Conservation (phyloP, 2,329 filamentous ascomycete genomes). For the Capronia americana region DNA sequence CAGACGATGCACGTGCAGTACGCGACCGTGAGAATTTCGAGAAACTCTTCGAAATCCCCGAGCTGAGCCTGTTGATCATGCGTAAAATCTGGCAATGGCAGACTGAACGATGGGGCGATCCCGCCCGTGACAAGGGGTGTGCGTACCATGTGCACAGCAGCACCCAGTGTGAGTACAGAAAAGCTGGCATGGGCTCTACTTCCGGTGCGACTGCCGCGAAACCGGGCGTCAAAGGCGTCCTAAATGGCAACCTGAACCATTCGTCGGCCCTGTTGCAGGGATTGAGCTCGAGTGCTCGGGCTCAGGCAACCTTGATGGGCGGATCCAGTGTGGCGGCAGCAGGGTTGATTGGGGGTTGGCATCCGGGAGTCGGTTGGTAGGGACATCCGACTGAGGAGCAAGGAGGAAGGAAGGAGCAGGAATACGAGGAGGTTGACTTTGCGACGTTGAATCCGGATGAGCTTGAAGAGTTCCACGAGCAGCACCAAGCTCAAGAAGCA, state of each 20-base stretch:
- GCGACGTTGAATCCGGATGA: not conserved
- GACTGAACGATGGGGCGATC: slow-evolving; percentile 32
- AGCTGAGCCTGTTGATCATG: slow-evolving; percentile 33
- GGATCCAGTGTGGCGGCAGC: slow-evolving; percentile 20
- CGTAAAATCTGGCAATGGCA: slow-evolving; percentile 36
- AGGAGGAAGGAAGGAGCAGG: not conserved
- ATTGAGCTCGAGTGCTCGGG: not conserved
- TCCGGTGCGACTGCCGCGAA: slow-evolving; percentile 5
- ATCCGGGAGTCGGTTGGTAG: slow-evolving; percentile 35
- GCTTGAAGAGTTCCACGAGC: not conserved
- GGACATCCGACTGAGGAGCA: not conserved
- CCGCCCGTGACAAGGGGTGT: slow-evolving; percentile 28
- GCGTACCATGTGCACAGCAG: slow-evolving; percentile 34
- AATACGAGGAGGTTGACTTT: not conserved
- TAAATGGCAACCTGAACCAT: slow-evolving; percentile 6
- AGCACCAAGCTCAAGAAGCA: not conserved
- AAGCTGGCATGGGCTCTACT: not conserved
- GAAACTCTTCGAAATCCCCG: slow-evolving; percentile 33
- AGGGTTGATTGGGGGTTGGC: slow-evolving; percentile 30
- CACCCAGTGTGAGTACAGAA: slow-evolving; percentile 27
- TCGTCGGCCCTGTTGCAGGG: slow-evolving; percentile 7
- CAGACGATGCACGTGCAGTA: not conserved
- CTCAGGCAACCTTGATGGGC: slow-evolving; percentile 16
- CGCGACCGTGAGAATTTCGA: slow-evolving; percentile 26
- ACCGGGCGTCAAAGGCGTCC: not conserved